These are phyloP conservation scores for Pluteus cervinus DNA, from an alignment of 768 basidiomycete species.

Conservation along the genomic window DNA sequence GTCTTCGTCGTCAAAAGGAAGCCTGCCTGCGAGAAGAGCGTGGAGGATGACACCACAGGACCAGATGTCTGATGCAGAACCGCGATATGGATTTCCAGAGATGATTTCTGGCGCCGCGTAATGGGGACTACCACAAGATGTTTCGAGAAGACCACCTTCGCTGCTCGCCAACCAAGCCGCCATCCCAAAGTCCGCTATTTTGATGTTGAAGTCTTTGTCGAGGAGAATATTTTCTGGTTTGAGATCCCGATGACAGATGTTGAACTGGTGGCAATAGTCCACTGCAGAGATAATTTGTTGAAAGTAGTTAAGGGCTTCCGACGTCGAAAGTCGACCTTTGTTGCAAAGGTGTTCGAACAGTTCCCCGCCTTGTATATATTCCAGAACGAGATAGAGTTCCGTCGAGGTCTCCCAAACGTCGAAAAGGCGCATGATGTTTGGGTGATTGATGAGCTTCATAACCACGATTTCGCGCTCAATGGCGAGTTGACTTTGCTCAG, in stretches of 20 bases:
- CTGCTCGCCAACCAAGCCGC: conserved; percentile 78
- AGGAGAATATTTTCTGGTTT: conserved; percentile 93
- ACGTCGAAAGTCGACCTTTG: conserved; percentile 60
- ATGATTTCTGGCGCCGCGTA: conserved; percentile 94
- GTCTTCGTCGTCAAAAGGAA: conserved; percentile 95
- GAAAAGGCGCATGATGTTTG: conserved; percentile 89
- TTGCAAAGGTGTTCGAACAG: conserved; percentile 89
- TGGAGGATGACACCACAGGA: conserved; percentile 93
- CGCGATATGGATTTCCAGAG: conserved; percentile 76
- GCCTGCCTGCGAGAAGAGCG: conserved; percentile 76
- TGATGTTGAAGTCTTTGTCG: conserved; percentile 80
- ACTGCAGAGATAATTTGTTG: conserved; percentile 91
- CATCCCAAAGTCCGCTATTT: conserved; percentile 98
- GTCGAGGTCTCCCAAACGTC: conserved; percentile 95
- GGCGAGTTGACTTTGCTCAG: conserved; percentile 71
- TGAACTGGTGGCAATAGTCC: conserved; percentile 91
- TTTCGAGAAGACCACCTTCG: conserved; percentile 50
- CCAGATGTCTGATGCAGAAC: conserved; percentile 91
- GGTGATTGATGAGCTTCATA: conserved; percentile 96
- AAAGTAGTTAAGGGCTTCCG: conserved; percentile 81
- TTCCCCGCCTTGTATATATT: conserved; percentile 93
- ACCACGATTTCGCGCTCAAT: conserved; percentile 94
- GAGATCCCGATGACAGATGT: conserved; percentile 90
- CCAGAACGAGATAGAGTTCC: conserved; percentile 86
- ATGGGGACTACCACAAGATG: conserved; percentile 91